Percentiles rank a stretch among this genome's conserved stretches.
Conservation (phyloP, 345 rosid genomes). For the Euphorbia peplus region DNA sequence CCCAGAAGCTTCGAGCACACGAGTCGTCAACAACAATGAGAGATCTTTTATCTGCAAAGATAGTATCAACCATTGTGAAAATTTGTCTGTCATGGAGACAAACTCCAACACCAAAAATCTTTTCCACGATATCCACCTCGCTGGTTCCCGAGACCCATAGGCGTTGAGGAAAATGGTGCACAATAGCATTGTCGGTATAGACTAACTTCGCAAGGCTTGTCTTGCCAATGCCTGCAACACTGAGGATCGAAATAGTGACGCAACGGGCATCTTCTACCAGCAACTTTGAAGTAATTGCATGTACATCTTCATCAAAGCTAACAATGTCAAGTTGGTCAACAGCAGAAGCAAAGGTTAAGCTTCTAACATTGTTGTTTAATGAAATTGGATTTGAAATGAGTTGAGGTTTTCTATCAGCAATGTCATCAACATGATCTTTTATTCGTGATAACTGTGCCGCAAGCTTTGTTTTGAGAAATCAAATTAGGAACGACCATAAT, state of each 20-base stretch:
- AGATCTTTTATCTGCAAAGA: background rate
- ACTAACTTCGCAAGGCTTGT: conserved; percentile 15
- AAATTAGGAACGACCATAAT: background rate
- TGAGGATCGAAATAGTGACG: conserved; percentile 20
- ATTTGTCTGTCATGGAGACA: background rate
- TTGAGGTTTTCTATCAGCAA: background rate
- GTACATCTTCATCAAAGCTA: background rate
- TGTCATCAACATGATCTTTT: background rate
- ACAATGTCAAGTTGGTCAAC: background rate
- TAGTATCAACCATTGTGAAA: background rate
- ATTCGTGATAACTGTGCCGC: background rate
- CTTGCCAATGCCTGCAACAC: conserved; percentile 19
- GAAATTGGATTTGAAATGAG: background rate
- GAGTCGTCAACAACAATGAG: background rate
- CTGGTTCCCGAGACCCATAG: conserved; percentile 7
- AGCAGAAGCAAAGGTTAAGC: background rate
- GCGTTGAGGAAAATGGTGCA: background rate
- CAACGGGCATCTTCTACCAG: background rate
- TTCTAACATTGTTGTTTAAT: background rate
- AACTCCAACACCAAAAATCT: background rate
- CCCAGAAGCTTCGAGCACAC: conserved; percentile 1
- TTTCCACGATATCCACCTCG: background rate
- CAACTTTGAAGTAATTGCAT: background rate
- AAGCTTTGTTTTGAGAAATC: background rate
- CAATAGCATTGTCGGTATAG: conserved; percentile 9